Evolutionary conservation across 495 filamentous ascomycete species (phyloP), one percentile per base, ranked within the genome.

Genomic region (Copromyces sp.): DNA sequence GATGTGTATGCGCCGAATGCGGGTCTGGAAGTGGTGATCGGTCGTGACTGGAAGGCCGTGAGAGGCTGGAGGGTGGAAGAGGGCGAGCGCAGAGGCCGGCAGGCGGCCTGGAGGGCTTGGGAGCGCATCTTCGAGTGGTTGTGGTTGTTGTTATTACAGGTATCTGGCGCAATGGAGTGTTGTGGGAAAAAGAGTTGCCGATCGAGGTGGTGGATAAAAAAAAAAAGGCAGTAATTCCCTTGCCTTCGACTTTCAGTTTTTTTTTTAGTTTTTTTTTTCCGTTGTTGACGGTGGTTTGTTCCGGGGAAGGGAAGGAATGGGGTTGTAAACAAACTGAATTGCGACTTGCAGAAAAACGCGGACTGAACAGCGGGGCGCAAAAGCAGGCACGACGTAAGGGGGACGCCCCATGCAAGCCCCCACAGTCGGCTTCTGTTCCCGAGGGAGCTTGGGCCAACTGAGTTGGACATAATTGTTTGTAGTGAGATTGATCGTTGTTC

Each of bases 101-200:
- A 74, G 32, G 73, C 74, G 9, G n/a, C 35, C 39, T 77, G 79
- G 69, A 78, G 73, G 71, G 75, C 75, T 42, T 47, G 74, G 59
- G 79, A 76, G 35, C 74, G 72, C 79, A 81, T 81, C 37, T 40
- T 77, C 29, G 12, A 9, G 59, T 11, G 14, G 40, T 41, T 9
- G 70, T 14, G 65, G 37, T 38, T 44, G 44, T 45, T 39, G 69
- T 24, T 24, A 24, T 24, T 24, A n/a, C n/a, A n/a, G n/a, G n/a
- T n/a, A 14, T 39, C 44, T 17, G 32, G 39, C 39, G 61, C 68
- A 68, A 24, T 24, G 24, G 24, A 53, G 39, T 24, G 35, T 20
- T 45, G 38, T 71, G 17, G 37, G 45, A 17, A 1, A 65, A 32
- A 61, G 20, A 61, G 41, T 74, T 47, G 44, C 42, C 42, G 16